These are phyloP conservation scores for Dactylonectria macrodidyma DNA, from an alignment of 2,329 filamentous ascomycete species.

Conservation along the genomic window DNA sequence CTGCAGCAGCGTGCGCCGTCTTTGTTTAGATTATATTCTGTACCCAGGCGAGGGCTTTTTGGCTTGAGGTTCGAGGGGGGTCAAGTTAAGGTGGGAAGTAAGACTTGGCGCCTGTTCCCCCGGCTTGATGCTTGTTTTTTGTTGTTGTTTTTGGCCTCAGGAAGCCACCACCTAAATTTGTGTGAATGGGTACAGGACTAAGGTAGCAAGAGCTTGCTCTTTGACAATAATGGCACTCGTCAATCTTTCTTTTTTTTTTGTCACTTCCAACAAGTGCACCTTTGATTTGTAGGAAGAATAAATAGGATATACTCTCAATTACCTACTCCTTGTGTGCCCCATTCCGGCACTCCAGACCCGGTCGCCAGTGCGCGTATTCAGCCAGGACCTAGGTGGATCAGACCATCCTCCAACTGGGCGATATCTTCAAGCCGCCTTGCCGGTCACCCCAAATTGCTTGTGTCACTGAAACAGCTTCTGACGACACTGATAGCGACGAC, in stretches of 20 bases:
- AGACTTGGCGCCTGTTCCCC: neutral
- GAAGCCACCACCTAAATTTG: neutral
- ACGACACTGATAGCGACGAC: neutral
- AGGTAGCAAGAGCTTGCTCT: neutral
- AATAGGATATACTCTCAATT: neutral
- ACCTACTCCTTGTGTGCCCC: neutral
- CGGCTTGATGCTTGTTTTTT: neutral
- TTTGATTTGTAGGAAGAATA: neutral
- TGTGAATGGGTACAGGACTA: neutral
- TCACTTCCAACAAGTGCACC: neutral
- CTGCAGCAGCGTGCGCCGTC: slow-evolving; percentile 10
- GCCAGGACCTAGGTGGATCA: slow-evolving; percentile 19
- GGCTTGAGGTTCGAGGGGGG: neutral
- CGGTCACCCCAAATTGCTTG: neutral
- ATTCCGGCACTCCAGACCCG: neutral
- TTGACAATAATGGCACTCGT: neutral
- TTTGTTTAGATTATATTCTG: slow-evolving; percentile 6
- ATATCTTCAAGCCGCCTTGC: slow-evolving; percentile 1
- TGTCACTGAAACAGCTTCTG: neutral
- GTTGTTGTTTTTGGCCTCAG: neutral
- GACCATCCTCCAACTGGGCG: slow-evolving; percentile 2
- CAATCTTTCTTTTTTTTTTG: neutral
- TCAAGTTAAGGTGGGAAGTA: slow-evolving; percentile 9
- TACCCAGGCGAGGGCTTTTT: slow-evolving; percentile 8
- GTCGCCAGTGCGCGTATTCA: slow-evolving; percentile 1